Evolutionary conservation across 129 eudicot species (phyloP), one percentile per base, ranked within the genome.

Genomic region (Deinandra increscens): DNA sequence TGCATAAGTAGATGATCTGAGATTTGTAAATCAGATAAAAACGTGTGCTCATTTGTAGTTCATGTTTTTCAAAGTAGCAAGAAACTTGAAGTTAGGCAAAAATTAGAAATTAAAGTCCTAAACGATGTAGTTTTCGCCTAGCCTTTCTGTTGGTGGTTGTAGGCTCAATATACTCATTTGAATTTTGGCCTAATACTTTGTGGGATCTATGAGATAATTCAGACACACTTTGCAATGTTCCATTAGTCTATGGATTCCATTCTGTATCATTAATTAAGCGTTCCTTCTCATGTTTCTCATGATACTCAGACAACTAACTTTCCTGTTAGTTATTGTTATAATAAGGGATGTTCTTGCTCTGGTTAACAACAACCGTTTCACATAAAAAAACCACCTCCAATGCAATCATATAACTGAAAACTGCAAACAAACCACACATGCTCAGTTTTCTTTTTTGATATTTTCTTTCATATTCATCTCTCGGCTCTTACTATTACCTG

Each of bases 281-380:
- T 17, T 18, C 7, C 20, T 53, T 3, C 60, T 12, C 20, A 15
- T 18, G 14, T 20, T 54, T 7, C 2, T 43, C 6, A 6, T 4
- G 8, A 17, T 15, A 60, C 15, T 34, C 23, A 15, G 7, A n/a
- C 3, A 66, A 46, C 4, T 26, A 49, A 26, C 10, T 66, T 14
- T 8, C 17, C 9, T 13, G n/a, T 46, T 8, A 43, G 31, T 63
- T 9, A 43, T 18, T 49, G 10, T 73, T 17, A 45, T 64, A 31
- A 37, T 71, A 90, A 95, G 97, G 97, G 33, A 84, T 85, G 84
- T 44, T 81, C 64, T 66, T 87, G 60, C 71, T 90, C 31, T 90
- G 97, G 97, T 70, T 90, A 64, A 90, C 97, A 3, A 79, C 97
- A 44, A 83, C 87, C 85, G 70, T 90, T 56, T 84, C 89, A 22